Evolutionary conservation across 352 stramenopile species (phyloP).

Genomic region (Pythium periplocum): DNA sequence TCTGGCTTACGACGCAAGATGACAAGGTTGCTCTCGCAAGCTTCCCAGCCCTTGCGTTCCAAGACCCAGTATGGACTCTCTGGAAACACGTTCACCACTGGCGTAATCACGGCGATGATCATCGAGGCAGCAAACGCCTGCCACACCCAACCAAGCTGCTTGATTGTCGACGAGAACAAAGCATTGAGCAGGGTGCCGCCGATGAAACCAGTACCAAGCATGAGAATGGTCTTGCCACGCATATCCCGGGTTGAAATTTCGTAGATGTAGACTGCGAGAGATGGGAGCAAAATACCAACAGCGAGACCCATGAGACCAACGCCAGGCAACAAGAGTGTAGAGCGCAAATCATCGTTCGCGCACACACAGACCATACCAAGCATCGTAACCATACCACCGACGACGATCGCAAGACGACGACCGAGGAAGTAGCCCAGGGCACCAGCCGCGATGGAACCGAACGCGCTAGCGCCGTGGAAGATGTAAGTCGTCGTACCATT

Average conservation of each 20-base stretch:
- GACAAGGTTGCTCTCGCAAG: slow-evolving; percentile 56
- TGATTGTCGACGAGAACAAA: slow-evolving; percentile 40
- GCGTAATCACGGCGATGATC: slow-evolving; percentile 62
- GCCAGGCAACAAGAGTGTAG: slow-evolving; percentile 43
- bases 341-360: slow-evolving; percentile 42
- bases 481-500: slow-evolving; percentile 57
- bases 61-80: slow-evolving; percentile 79
- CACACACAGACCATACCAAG: slow-evolving; percentile 60
- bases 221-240: slow-evolving; percentile 61
- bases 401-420: slow-evolving; percentile 53
- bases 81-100: slow-evolving; percentile 65
- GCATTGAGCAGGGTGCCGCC: slow-evolving; percentile 44
- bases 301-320: slow-evolving; percentile 54
- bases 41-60: slow-evolving; percentile 59
- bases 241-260: slow-evolving; percentile 79
- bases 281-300: slow-evolving; percentile 61
- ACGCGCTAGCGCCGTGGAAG: slow-evolving; percentile 37
- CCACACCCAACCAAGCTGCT: slow-evolving; percentile 74
- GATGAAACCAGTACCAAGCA: slow-evolving; percentile 61
- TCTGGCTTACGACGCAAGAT: slow-evolving; percentile 63
- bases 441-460: slow-evolving; percentile 49
- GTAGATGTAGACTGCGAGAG: slow-evolving; percentile 69
- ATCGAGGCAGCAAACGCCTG: slow-evolving; percentile 59
- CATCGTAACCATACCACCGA: slow-evolving; percentile 54
- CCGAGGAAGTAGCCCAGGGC: slow-evolving; percentile 59